Base-by-base conservation (phyloP, 208 protist genomes). In the Kentomonas sorsogonicus region DNA sequence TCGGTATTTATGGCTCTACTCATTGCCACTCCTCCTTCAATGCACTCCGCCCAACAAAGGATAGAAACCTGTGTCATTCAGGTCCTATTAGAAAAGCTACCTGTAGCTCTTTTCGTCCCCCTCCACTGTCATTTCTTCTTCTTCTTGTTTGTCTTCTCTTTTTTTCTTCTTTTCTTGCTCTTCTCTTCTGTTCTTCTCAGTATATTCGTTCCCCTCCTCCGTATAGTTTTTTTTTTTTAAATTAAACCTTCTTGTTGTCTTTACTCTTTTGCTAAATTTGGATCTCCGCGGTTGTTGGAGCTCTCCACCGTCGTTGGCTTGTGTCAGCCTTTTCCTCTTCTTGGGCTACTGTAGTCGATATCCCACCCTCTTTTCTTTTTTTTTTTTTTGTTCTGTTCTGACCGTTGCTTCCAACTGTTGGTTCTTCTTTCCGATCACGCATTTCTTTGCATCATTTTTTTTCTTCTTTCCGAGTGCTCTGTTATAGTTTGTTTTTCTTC, bases 401-500 rank as follows among this genome's bases (percentile, higher is more conserved):
- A n/a, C n/a, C n/a, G n/a, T n/a, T n/a, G n/a, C n/a, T n/a, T n/a
- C n/a, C n/a, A n/a, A n/a, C n/a, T n/a, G n/a, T n/a, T n/a, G n/a
- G n/a, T n/a, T n/a, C n/a, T n/a, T n/a, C n/a, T n/a, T n/a, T n/a
- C n/a, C n/a, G n/a, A n/a, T n/a, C n/a, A n/a, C n/a, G n/a, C n/a
- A n/a, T n/a, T n/a, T n/a, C 33, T 39, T 48, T 16, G 16, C 20
- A 22, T 36, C 20, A 18, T 18, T 47, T 36, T 15, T 58, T 58
- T 58, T 58, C 22, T 58, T 27, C 0, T 58, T 46, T 46, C 38
- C n/a, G n/a, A n/a, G n/a, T n/a, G n/a, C 20, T 30, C 43, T 25
- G 26, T 38, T 55, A 22, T 53, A 39, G 7, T 56, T 63, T 47
- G 30, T 45, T 2, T 44, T 66, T 29, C 47, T 66, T 53, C 41